These are phyloP conservation scores for Alternaria ventricosa DNA, from an alignment of 2,329 filamentous ascomycete genomes.

Conservation along the genomic window DNA sequence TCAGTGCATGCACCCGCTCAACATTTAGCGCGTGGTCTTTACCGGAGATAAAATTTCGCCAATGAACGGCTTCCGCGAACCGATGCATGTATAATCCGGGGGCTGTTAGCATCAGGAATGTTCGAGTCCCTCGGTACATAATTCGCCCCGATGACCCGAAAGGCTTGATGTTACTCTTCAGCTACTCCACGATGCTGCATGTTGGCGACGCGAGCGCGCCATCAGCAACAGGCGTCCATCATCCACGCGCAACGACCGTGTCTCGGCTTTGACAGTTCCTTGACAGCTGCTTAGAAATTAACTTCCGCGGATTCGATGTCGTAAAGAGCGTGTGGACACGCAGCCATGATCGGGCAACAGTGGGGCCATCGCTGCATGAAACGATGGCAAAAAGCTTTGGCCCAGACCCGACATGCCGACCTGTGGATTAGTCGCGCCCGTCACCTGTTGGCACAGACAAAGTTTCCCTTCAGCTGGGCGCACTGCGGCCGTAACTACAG, in stretches of 20 bases:
- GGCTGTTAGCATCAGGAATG: slow-evolving; percentile 35
- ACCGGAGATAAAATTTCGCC: slow-evolving; percentile 36
- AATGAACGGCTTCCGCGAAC: slow-evolving; percentile 22
- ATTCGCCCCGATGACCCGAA: slow-evolving; percentile 28
- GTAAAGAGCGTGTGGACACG: slow-evolving; percentile 1
- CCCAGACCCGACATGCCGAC: slow-evolving; percentile 7
- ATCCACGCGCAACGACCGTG: neutral
- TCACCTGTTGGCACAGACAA: neutral
- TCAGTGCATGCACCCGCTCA: slow-evolving; percentile 20
- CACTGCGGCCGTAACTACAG: neutral
- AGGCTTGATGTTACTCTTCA: neutral
- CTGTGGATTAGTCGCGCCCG: neutral
- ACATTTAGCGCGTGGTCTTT: slow-evolving; percentile 30
- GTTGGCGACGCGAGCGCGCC: neutral
- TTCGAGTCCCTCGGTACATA: slow-evolving; percentile 25
- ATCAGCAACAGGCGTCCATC: neutral
- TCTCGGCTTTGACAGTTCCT: neutral
- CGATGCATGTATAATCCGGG: slow-evolving; percentile 30
- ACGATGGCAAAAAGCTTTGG: slow-evolving; percentile 1
- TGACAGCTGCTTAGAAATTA: neutral
- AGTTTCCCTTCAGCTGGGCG: neutral
- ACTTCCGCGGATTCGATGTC: slow-evolving; percentile 2
- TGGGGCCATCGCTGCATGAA: slow-evolving; percentile 12
- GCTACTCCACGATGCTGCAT: neutral
- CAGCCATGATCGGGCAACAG: slow-evolving; percentile 10